A percentile compares a stretch with the other conserved stretches of the same genome.
Evolutionary conservation across 441 rosid species (phyloP).

Genomic region (Mallotus repandus): DNA sequence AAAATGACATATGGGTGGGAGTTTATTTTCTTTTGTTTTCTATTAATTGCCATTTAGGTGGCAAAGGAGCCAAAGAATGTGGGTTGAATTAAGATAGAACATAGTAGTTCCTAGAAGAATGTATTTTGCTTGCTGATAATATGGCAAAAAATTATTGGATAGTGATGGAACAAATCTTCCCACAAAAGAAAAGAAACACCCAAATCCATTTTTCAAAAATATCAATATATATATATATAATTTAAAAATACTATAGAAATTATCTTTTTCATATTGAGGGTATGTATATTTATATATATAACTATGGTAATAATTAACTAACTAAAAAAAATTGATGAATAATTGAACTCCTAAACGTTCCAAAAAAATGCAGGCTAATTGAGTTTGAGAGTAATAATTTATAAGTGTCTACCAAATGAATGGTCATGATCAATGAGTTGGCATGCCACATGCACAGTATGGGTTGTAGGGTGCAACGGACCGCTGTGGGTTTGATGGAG

Average conservation of each 20-base stretch:
- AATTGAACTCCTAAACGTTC: background rate
- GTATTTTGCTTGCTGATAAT: background rate
- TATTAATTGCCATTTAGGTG: background rate
- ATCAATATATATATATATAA: background rate
- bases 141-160: slow-evolving; percentile 24
- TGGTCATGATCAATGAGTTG: slow-evolving; percentile 49
- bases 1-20: too few species aligned
- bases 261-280: background rate
- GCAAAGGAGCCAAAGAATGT: slow-evolving; percentile 21
- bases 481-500: slow-evolving; percentile 22
- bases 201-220: background rate
- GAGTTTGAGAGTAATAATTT: background rate
- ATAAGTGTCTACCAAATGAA: slow-evolving; percentile 18
- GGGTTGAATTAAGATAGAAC: slow-evolving; percentile 5
- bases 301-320: background rate
- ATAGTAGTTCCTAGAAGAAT: background rate
- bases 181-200: slow-evolving; percentile 4
- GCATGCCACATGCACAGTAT: slow-evolving; percentile 42
- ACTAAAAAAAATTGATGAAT: too few species aligned
- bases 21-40: background rate
- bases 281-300: too few species aligned
- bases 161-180: slow-evolving; percentile 21
- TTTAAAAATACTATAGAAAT: background rate
- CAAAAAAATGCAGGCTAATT: background rate
- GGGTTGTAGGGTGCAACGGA: slow-evolving; percentile 40